Conservation (phyloP, 2,329 filamentous ascomycete species). For the Cladosporium sphaerospermum region DNA sequence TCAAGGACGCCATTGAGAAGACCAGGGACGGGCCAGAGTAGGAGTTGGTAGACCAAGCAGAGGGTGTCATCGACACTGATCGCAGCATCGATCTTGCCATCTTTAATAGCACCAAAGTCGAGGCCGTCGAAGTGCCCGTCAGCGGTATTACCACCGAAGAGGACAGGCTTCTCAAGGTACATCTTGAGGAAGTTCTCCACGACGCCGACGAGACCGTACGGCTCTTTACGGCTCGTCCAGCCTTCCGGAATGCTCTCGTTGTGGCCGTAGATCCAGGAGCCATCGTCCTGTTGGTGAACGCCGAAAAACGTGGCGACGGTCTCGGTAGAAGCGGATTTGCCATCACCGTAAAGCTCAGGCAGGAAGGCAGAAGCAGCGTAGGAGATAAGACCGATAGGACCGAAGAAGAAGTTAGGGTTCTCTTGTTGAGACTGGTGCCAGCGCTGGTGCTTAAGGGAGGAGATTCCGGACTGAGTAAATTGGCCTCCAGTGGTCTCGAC, state of each 20-base stretch:
- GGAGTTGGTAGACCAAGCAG: constrained; percentile 39
- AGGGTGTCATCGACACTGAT: constrained; percentile 21
- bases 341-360: constrained; percentile 30
- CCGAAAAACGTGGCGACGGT: constrained; percentile 20
- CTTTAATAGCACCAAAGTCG: constrained; percentile 31
- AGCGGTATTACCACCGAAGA: constrained; percentile 38
- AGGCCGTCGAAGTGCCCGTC: constrained; percentile 35
- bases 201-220: constrained; percentile 30
- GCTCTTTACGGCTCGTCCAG: constrained; percentile 29
- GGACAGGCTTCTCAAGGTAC: constrained; percentile 37
- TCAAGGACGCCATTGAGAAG: constrained; percentile 1
- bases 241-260: constrained; percentile 32
- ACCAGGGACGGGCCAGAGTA: constrained; percentile 5
- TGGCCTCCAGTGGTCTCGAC: constrained; percentile 28
- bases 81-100: constrained; percentile 32
- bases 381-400: constrained; percentile 33
- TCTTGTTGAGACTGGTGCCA: constrained; percentile 34
- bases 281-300: constrained; percentile 24
- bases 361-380: constrained; percentile 38
- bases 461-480: constrained; percentile 14
- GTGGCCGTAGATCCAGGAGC: constrained; percentile 23
- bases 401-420: constrained; percentile 38
- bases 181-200: constrained; percentile 33
- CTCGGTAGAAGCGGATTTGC: constrained; percentile 28
- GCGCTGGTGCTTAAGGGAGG: constrained; percentile 34